Evolutionary conservation across 139 green algal species (phyloP).

Genomic region (Coccomyxa sp.): DNA sequence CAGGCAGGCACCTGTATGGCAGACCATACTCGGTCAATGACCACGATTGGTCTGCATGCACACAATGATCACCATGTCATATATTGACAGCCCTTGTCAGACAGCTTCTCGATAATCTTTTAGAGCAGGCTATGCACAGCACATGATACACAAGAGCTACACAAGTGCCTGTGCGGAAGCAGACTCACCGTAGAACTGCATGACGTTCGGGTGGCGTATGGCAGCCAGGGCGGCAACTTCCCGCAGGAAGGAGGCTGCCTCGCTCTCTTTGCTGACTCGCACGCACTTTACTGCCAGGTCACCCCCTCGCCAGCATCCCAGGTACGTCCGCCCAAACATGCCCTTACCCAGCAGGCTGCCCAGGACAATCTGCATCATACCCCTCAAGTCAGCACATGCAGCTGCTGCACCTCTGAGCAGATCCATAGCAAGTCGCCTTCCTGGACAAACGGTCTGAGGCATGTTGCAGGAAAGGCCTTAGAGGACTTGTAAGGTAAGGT

Average conservation of each 20-base stretch:
- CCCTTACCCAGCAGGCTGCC: constrained; percentile 56
- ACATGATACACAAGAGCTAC: not conserved
- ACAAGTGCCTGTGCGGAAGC: too few relatives aligned
- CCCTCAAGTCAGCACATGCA: not conserved
- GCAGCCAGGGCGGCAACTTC: constrained; percentile 58
- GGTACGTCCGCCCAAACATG: constrained; percentile 74
- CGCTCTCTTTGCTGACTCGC: constrained; percentile 27
- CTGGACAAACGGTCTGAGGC: not conserved
- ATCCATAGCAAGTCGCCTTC: not conserved
- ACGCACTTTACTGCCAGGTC: constrained; percentile 63
- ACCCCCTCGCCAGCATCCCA: constrained; percentile 62
- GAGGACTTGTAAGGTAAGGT: not conserved
- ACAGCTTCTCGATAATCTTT: not conserved
- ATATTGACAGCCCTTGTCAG: not conserved
- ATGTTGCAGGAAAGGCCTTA: not conserved
- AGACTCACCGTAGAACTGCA: not conserved
- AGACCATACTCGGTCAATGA: too few relatives aligned
- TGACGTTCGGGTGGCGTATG: constrained; percentile 61
- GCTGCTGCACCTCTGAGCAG: not conserved
- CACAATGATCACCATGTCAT: not conserved
- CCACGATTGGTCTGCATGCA: too few relatives aligned
- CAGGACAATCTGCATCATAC: not conserved
- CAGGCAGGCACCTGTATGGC: constrained; percentile 40
- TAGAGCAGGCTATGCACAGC: not conserved
- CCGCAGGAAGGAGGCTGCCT: constrained; percentile 68